Conservation (phyloP, 176 grass and related monocot species). For the Oryza brachyantha region DNA sequence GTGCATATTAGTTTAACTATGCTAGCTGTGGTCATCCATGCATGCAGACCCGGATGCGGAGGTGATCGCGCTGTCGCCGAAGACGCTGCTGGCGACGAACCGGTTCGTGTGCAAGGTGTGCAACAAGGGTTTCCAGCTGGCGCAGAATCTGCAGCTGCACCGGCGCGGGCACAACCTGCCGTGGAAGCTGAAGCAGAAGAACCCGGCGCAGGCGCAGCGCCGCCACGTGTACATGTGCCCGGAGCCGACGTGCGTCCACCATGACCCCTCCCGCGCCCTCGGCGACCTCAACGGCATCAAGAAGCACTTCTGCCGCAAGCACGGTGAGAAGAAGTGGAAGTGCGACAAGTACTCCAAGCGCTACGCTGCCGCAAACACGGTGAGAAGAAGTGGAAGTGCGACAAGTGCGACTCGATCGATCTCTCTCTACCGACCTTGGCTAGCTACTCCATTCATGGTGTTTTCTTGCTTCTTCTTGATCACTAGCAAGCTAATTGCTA, state of each 20-base stretch:
- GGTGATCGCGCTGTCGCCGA: slow-evolving; percentile 87
- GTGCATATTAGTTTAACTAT: too few species aligned
- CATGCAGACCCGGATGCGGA: slow-evolving; percentile 85
- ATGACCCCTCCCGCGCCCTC: slow-evolving; percentile 78
- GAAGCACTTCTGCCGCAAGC: slow-evolving; percentile 99
- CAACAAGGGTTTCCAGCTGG: slow-evolving; percentile 94
- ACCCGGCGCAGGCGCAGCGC: slow-evolving; percentile 46
- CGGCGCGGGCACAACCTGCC: slow-evolving; percentile 94
- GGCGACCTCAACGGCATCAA: slow-evolving; percentile 96
- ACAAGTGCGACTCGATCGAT: too few species aligned
- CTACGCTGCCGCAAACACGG: slow-evolving; percentile 98
- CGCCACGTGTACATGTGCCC: slow-evolving; percentile 95
- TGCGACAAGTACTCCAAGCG: slow-evolving; percentile 97
- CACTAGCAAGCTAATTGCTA: too few species aligned
- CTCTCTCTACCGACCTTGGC: too few species aligned
- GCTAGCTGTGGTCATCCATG: too few species aligned
- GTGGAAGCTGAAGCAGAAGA: slow-evolving; percentile 98
- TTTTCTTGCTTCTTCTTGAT: too few species aligned
- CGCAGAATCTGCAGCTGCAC: slow-evolving; percentile 99
- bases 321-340: slow-evolving; percentile 99
- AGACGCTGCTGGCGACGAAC: slow-evolving; percentile 91
- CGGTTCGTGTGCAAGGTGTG: slow-evolving; percentile 98
- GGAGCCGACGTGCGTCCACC: slow-evolving; percentile 90
- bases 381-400: slow-evolving; percentile 99
- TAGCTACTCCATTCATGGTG: too few species aligned